Conservation (phyloP, 371 early-diverging fungal genomes). For the Mucor ambiguus region DNA sequence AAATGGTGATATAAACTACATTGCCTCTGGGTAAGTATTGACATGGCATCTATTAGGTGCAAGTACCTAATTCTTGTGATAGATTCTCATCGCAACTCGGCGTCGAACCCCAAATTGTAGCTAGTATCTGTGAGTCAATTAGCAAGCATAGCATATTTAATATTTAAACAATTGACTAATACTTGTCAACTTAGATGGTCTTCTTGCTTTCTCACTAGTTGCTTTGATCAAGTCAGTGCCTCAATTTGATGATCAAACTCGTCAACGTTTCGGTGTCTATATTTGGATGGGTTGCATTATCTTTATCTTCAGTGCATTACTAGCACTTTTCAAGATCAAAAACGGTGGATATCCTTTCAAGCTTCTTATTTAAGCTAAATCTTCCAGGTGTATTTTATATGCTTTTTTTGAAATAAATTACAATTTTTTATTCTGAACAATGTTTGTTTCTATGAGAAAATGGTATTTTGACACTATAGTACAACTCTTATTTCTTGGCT, state of each 20-base stretch:
- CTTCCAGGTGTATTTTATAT: neutral
- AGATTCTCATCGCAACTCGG: constrained; percentile 82
- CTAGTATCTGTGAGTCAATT: constrained; percentile 69
- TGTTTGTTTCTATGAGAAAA: constrained; percentile 9
- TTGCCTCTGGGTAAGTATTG: constrained; percentile 54
- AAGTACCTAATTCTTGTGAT: neutral
- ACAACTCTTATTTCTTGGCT: constrained; percentile 12
- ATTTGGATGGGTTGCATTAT: constrained; percentile 54
- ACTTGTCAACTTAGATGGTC: constrained; percentile 48
- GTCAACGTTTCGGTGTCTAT: constrained; percentile 63
- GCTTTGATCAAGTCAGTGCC: constrained; percentile 47
- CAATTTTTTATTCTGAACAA: neutral
- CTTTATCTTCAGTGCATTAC: constrained; percentile 64
- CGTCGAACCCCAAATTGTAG: constrained; percentile 79
- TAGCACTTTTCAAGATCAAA: constrained; percentile 72
- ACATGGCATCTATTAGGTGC: neutral
- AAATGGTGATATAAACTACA: constrained; percentile 64
- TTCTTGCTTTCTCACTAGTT: constrained; percentile 54
- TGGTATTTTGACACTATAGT: constrained; percentile 13
- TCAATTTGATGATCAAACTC: constrained; percentile 35
- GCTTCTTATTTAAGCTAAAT: constrained; percentile 50
- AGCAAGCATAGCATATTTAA: neutral
- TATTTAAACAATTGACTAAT: neutral
- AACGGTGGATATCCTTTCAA: constrained; percentile 80
- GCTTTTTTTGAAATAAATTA: constrained; percentile 5